A percentile compares a stretch with the other conserved stretches of the same genome.
These are phyloP conservation scores for Eleusine indica DNA, from an alignment of 176 grass and related monocot species.

Conservation along the genomic window DNA sequence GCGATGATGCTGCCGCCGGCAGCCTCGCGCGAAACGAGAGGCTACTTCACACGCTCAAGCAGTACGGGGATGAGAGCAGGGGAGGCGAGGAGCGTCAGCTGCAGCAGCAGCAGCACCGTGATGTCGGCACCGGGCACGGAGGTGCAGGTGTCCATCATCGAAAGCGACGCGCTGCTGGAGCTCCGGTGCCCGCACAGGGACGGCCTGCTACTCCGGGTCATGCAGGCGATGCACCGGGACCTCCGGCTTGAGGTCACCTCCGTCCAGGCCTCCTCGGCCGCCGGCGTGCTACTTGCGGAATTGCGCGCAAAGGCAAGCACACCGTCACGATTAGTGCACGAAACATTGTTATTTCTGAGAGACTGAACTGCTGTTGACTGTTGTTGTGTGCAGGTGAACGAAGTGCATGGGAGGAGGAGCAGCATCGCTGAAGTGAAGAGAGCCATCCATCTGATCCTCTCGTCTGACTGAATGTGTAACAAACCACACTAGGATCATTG, in stretches of 20 bases:
- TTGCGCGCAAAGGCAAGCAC: slow-evolving; percentile 57
- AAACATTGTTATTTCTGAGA: background rate
- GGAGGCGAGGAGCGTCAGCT: slow-evolving; percentile 19
- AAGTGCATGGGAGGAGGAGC: slow-evolving; percentile 64
- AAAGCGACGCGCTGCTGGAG: slow-evolving; percentile 67
- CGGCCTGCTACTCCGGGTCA: slow-evolving; percentile 62
- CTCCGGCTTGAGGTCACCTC: slow-evolving; percentile 59
- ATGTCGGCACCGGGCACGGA: slow-evolving; percentile 1
- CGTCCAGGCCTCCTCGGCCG: slow-evolving; percentile 53
- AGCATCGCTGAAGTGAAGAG: slow-evolving; percentile 85
- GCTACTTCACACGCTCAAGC: background rate
- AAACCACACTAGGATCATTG: background rate
- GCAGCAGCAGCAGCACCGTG: slow-evolving; percentile 20
- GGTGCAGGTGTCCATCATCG: slow-evolving; percentile 80
- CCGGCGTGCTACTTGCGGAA: slow-evolving; percentile 50
- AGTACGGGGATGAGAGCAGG: background rate
- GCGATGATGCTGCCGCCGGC: background rate
- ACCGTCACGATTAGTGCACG: background rate
- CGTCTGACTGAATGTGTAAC: slow-evolving; percentile 21
- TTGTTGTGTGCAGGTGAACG: slow-evolving; percentile 56
- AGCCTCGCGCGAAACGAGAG: background rate
- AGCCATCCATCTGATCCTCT: slow-evolving; percentile 58
- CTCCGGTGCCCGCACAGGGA: slow-evolving; percentile 60
- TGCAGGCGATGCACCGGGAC: slow-evolving; percentile 63
- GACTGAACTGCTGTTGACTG: background rate